These are phyloP conservation scores for Aspergillus neoniger DNA, from an alignment of 2,329 filamentous ascomycete genomes.

Conservation along the genomic window DNA sequence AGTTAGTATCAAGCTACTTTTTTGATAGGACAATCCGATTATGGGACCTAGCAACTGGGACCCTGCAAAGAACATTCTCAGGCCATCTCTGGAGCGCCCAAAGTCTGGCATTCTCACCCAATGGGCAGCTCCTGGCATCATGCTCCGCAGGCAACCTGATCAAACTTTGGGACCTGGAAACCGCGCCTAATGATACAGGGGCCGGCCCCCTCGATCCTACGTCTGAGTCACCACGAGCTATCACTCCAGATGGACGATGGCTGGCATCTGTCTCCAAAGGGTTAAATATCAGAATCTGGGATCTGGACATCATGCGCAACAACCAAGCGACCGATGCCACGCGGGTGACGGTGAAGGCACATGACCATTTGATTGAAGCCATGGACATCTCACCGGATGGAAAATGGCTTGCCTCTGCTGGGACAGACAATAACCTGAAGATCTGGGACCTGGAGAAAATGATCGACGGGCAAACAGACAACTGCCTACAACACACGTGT, in stretches of 20 bases:
- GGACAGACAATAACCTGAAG: background rate
- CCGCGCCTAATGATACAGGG: background rate
- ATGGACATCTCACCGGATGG: background rate
- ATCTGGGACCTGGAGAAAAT: background rate
- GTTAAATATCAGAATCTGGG: background rate
- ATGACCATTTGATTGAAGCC: background rate
- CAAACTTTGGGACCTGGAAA: background rate
- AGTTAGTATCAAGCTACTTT: background rate
- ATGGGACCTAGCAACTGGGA: background rate
- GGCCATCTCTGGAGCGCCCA: background rate
- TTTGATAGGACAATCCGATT: background rate
- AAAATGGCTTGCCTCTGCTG: background rate
- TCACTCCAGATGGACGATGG: background rate
- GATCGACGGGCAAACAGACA: background rate
- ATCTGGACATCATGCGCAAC: background rate
- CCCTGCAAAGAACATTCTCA: background rate
- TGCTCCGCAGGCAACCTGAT: background rate
- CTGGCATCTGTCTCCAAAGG: background rate
- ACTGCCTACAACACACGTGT: background rate
- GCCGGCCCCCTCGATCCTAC: no score
- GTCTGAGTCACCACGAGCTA: background rate
- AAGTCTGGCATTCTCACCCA: background rate
- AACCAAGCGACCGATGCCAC: background rate
- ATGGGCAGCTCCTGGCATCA: background rate
- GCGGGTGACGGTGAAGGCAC: background rate